These are phyloP conservation scores for Picea sitchensis DNA, from an alignment of 75 land plant species.

Conservation along the genomic window DNA sequence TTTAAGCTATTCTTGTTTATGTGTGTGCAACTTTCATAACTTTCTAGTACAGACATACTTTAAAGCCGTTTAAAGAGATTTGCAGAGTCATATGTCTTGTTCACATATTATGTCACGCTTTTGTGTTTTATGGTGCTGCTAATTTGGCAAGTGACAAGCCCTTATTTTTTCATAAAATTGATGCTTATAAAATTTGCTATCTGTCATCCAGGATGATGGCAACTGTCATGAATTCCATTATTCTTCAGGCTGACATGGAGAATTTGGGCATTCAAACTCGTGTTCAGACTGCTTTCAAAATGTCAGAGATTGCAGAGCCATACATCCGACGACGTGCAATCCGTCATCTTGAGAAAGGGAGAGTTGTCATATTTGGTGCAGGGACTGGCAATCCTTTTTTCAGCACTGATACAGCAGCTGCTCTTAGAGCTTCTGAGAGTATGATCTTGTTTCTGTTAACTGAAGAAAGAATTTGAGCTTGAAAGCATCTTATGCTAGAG, in stretches of 20 bases:
- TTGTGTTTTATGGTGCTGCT: background rate
- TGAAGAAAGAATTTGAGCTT: background rate
- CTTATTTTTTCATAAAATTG: background rate
- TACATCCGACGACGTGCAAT: constrained; percentile 68
- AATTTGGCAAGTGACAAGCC: background rate
- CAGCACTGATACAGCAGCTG: constrained; percentile 81
- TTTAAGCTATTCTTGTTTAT: no score
- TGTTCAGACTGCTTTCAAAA: constrained; percentile 55
- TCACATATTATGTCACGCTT: background rate
- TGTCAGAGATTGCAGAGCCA: constrained; percentile 71
- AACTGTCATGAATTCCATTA: constrained; percentile 71
- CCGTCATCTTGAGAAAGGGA: constrained; percentile 81
- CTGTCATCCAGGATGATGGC: constrained; percentile 76
- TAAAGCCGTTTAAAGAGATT: background rate
- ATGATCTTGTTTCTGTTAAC: constrained; percentile 14
- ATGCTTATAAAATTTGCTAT: background rate
- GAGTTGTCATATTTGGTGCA: constrained; percentile 85
- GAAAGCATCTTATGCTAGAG: background rate
- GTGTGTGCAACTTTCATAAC: no score
- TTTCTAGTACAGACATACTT: no score
- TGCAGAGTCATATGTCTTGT: background rate
- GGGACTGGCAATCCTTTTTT: constrained; percentile 73
- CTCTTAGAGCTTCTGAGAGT: constrained; percentile 77
- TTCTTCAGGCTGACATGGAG: constrained; percentile 77
- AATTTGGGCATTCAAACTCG: constrained; percentile 71